phyloP scores from a whole-genome alignment of 2,329 filamentous ascomycete species.

The Epichloe amarillans region DNA sequence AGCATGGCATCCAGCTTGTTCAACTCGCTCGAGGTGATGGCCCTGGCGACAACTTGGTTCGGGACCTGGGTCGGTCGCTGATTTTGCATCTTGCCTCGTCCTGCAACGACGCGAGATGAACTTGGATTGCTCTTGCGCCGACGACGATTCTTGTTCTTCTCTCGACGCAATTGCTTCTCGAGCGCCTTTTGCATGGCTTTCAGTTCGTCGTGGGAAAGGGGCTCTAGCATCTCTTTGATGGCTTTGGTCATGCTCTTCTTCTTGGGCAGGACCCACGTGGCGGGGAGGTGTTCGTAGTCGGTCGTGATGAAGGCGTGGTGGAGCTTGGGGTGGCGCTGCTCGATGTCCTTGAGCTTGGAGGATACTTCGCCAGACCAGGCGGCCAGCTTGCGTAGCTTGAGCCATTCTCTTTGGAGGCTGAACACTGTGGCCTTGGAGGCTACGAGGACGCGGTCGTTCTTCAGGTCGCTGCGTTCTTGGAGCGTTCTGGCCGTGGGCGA shows the following conservation, averaged over 20 bases:
- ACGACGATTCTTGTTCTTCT: neutral
- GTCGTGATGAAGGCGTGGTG: conserved; percentile 26
- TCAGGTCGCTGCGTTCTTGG: conserved; percentile 25
- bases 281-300: conserved; percentile 16
- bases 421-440: conserved; percentile 29
- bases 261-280: conserved; percentile 12
- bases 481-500: conserved; percentile 7
- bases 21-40: neutral
- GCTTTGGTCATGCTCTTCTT: conserved; percentile 15
- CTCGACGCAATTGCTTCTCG: conserved; percentile 8
- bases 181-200: conserved; percentile 11
- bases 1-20: conserved; percentile 3
- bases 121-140: neutral
- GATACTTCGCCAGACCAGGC: conserved; percentile 35
- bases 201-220: conserved; percentile 18
- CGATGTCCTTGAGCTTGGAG: conserved; percentile 24
- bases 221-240: conserved; percentile 16
- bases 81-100: neutral
- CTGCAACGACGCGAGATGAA: conserved; percentile 5
- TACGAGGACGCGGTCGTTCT: conserved; percentile 19
- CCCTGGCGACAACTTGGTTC: neutral
- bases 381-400: conserved; percentile 32
- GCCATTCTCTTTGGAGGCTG: conserved; percentile 34
- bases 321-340: conserved; percentile 25
- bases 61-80: neutral